phyloP scores from a whole-genome alignment of 2,329 filamentous ascomycete genomes.

The Arthrocladium fulminans region DNA sequence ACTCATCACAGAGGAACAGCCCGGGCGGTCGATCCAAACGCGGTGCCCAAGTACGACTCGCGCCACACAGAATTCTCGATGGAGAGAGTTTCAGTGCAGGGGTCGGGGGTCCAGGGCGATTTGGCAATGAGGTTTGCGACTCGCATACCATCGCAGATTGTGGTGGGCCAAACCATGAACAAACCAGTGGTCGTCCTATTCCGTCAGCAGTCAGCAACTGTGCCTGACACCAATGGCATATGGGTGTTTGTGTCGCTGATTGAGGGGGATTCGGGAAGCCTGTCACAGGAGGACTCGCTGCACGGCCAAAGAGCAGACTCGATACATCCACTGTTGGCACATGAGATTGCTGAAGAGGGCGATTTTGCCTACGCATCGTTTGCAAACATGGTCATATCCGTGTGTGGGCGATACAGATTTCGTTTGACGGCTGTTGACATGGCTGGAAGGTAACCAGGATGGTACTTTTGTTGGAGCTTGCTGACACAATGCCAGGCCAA shows the following conservation, averaged over 20 bases:
- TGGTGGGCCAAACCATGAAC: neutral
- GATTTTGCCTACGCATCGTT: slow-evolving; percentile 20
- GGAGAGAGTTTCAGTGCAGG: neutral
- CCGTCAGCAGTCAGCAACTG: neutral
- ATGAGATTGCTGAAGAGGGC: slow-evolving; percentile 11
- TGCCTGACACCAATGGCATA: slow-evolving; percentile 4
- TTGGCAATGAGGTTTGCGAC: slow-evolving; percentile 2
- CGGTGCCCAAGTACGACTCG: neutral
- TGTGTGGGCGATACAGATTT: slow-evolving; percentile 19
- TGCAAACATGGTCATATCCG: slow-evolving; percentile 16
- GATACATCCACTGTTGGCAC: slow-evolving; percentile 14
- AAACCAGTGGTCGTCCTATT: slow-evolving; percentile 2
- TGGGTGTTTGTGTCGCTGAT: slow-evolving; percentile 21
- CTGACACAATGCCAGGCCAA: neutral
- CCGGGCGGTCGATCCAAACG: neutral
- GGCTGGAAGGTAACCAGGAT: slow-evolving; percentile 16
- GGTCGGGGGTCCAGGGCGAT: neutral
- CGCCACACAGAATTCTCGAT: neutral
- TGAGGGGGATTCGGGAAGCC: slow-evolving; percentile 14
- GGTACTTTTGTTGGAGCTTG: neutral
- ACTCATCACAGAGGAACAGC: neutral
- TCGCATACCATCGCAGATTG: neutral
- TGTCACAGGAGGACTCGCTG: slow-evolving; percentile 16
- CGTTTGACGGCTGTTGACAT: slow-evolving; percentile 21
- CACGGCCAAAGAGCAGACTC: slow-evolving; percentile 20